Evolutionary conservation across 1,139 yeast species (phyloP), one percentile per base, ranked within the genome.

Genomic region (Geotrichum reessii): DNA sequence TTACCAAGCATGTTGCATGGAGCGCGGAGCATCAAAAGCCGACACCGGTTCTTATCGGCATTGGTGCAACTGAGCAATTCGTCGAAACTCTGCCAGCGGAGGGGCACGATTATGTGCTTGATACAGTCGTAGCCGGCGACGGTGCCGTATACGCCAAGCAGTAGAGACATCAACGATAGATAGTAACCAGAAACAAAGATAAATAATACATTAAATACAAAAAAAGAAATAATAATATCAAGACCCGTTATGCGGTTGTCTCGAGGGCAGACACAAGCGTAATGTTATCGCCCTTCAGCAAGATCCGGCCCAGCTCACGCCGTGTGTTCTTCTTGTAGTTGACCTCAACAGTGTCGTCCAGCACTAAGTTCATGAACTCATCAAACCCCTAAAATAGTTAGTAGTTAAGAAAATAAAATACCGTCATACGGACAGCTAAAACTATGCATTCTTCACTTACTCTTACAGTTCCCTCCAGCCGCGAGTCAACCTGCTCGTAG

Each of bases 291-390:
- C 99, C 99, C 72, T 93, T 93, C 61, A 95, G 76, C 64, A 95
- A 73, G 40, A 93, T 82, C 59, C 88, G 67, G 22, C 79, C 86
- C 53, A 84, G 63, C 8, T 69, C 66, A 17, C 79, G 71, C 64
- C 69, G 74, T 57, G 75, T 64, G n/a, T 83, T 81, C 58, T 79
- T 77, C 61, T 73, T 67, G 56, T 68, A 63, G 61, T 75, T 69
- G 67, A 87, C 75, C 67, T 93, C 97, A 19, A 81, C 79, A 0
- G 98, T 97, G 59, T 91, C 93, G 61, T 89, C 96, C 14, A 95
- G 75, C n/a, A 92, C 98, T 19, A 95, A 74, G 68, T 95, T 95
- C 99, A 95, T 93, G 69, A 91, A 93, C 74, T 95, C 99, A 72
- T 95, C 99, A 73, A 95, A 93, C 1, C 99, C 99, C 66, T 83